Evolutionary conservation across 768 basidiomycete genomes (phyloP).

Genomic region (Coprinopsis strossmayeri): DNA sequence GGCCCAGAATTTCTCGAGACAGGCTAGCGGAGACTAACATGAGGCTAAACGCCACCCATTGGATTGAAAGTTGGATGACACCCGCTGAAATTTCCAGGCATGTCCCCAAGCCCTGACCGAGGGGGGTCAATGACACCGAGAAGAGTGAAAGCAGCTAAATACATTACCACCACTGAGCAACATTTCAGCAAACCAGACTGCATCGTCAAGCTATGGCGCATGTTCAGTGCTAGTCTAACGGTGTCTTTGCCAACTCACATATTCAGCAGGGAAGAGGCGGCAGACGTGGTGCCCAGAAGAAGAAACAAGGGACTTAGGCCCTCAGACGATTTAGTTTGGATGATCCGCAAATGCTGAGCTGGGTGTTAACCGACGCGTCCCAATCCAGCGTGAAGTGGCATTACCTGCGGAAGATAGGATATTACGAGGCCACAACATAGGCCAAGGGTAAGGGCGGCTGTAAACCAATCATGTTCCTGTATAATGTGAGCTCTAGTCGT

Average conservation of each 20-base stretch:
- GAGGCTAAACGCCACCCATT: conserved; percentile 80
- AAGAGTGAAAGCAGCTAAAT: too few species aligned
- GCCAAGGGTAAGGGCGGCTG: conserved; percentile 53
- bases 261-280: conserved; percentile 79
- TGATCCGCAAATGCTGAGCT: conserved; percentile 70
- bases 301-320: conserved; percentile 92
- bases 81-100: conserved; percentile 82
- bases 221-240: neutral
- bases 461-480: conserved; percentile 70
- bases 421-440: conserved; percentile 69
- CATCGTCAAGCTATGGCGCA: conserved; percentile 57
- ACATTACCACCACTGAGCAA: conserved; percentile 71
- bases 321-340: conserved; percentile 68
- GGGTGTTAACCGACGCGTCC: neutral
- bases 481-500: neutral
- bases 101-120: conserved; percentile 56
- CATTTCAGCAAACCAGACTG: conserved; percentile 82
- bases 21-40: conserved; percentile 52
- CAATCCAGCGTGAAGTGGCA: neutral
- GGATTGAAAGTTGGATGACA: conserved; percentile 71
- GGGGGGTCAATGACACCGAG: too few species aligned
- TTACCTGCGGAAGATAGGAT: conserved; percentile 81
- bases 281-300: conserved; percentile 80
- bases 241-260: conserved; percentile 41
- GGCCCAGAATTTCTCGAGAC: neutral